phyloP scores from a whole-genome alignment of 2,329 filamentous ascomycete genomes.

The Aspergillus costaricaensis region DNA sequence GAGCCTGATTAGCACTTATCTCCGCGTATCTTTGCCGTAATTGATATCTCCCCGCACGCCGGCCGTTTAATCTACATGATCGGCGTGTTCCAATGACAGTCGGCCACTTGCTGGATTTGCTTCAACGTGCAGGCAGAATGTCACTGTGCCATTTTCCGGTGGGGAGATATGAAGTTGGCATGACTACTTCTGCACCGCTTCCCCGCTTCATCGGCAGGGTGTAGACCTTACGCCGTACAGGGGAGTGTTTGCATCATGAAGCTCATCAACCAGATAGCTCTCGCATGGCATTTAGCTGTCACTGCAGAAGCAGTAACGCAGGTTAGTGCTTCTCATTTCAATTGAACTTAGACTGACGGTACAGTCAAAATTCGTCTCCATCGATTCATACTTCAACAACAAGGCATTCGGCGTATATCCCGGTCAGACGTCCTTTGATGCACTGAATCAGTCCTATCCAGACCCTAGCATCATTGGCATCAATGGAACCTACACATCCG shows the following conservation, averaged over 20 bases:
- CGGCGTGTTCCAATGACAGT: neutral
- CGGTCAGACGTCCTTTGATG: neutral
- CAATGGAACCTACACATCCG: neutral
- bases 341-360: neutral
- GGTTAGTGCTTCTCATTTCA: neutral
- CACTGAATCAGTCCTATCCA: neutral
- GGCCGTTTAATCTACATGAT: neutral
- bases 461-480: neutral
- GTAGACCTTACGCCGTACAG: too few species aligned
- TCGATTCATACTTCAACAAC: constrained; percentile 3
- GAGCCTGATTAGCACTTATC: neutral
- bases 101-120: neutral
- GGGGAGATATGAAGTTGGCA: neutral
- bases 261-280: neutral
- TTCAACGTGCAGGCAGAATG: neutral
- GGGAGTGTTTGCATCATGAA: neutral
- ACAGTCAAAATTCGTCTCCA: neutral
- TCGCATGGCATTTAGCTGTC: neutral
- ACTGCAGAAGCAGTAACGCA: neutral
- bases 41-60: constrained; percentile 3
- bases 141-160: constrained; percentile 6
- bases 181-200: neutral
- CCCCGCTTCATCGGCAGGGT: too few species aligned
- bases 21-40: neutral
- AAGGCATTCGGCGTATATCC: neutral